Percentiles rank a stretch among this genome's conserved stretches.
phyloP scores from a whole-genome alignment of 1,284 basidiomycete genomes.

The Microstroma glucosiphilum region DNA sequence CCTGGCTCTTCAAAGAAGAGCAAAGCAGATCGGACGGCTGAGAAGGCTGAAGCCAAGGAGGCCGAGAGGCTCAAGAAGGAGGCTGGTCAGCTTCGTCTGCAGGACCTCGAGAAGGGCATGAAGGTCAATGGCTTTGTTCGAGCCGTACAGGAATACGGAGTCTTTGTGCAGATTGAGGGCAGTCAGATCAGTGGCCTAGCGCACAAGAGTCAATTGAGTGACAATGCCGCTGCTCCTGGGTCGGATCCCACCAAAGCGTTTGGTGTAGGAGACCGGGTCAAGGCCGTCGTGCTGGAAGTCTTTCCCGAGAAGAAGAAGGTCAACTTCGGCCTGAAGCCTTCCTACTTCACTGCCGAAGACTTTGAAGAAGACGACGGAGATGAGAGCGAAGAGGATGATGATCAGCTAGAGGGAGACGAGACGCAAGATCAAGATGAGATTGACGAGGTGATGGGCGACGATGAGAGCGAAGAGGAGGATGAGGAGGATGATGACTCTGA shows the following conservation, averaged over 20 bases:
- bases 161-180: constrained; percentile 81
- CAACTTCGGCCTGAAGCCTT: constrained; percentile 82
- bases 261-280: constrained; percentile 77
- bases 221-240: constrained; percentile 52
- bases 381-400: constrained; percentile 51
- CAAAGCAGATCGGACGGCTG: constrained; percentile 43
- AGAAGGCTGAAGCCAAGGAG: constrained; percentile 13
- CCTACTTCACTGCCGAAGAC: constrained; percentile 62
- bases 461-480: constrained; percentile 18
- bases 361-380: constrained; percentile 52
- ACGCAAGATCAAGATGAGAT: background rate
- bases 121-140: constrained; percentile 50
- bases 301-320: constrained; percentile 66
- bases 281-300: constrained; percentile 68
- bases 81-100: constrained; percentile 1
- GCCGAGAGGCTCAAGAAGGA: constrained; percentile 15
- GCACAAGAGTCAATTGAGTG: constrained; percentile 60
- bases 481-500: constrained; percentile 15
- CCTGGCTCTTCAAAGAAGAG: constrained; percentile 54
- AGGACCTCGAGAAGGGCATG: constrained; percentile 47
- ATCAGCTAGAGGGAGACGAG: constrained; percentile 17
- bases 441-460: constrained; percentile 16
- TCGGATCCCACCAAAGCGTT: constrained; percentile 68
- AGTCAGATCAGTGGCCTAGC: constrained; percentile 82
- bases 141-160: constrained; percentile 72